These are phyloP conservation scores for Haplographium delicatum DNA, from an alignment of 495 filamentous ascomycete species.

Conservation along the genomic window DNA sequence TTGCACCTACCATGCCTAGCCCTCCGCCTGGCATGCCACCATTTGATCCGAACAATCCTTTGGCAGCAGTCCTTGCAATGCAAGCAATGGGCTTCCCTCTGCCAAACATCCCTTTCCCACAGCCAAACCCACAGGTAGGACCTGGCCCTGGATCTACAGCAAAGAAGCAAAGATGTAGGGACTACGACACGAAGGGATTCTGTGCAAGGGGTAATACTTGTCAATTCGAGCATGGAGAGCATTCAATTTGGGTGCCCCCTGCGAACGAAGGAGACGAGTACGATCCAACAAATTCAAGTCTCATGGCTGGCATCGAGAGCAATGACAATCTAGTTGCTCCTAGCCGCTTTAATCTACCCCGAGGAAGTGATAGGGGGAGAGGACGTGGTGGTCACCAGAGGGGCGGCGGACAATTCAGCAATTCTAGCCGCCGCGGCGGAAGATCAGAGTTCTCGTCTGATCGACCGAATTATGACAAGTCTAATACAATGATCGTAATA, in stretches of 20 bases:
- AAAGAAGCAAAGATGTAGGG: conserved; percentile 61
- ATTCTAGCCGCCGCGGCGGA: conserved; percentile 15
- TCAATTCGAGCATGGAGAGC: conserved; percentile 73
- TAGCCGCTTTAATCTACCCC: conserved; percentile 8
- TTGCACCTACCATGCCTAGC: conserved; percentile 22
- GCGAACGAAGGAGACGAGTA: conserved; percentile 61
- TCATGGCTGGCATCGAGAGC: conserved; percentile 31
- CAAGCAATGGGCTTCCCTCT: conserved; percentile 61
- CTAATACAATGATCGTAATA: conserved; percentile 77
- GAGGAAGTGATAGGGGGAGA: conserved; percentile 25
- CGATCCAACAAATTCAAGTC: conserved; percentile 66
- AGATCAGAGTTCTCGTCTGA: conserved; percentile 67
- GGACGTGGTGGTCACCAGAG: conserved; percentile 21
- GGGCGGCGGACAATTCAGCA: conserved; percentile 7
- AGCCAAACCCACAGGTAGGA: conserved; percentile 18
- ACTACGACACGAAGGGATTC: conserved; percentile 85
- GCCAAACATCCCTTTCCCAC: conserved; percentile 46
- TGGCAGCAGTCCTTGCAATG: conserved; percentile 66
- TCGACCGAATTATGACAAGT: conserved; percentile 68
- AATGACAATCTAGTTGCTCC: conserved; percentile 1
- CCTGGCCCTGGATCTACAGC: conserved; percentile 15
- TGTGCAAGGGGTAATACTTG: conserved; percentile 75
- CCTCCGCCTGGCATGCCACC: conserved; percentile 27
- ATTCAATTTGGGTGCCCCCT: conserved; percentile 48
- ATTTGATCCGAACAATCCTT: conserved; percentile 58